Percentiles rank a stretch among this genome's conserved stretches.
These are phyloP conservation scores for Pseudonectria buxi DNA, from an alignment of 2,329 filamentous ascomycete species.

Conservation along the genomic window DNA sequence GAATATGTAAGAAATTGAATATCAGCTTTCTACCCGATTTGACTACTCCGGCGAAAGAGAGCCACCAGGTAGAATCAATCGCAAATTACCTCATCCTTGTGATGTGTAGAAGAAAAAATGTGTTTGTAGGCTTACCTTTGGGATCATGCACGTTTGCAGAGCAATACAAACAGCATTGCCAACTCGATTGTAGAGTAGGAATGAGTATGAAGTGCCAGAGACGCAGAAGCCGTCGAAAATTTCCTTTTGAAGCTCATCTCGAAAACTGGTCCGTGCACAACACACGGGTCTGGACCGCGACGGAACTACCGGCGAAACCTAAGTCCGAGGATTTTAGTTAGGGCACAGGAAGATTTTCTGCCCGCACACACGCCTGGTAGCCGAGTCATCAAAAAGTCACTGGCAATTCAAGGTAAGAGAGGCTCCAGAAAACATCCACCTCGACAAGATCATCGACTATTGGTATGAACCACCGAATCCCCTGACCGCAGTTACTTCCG, in stretches of 20 bases:
- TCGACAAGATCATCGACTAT: constrained; percentile 32
- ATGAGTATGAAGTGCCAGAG: too few species aligned
- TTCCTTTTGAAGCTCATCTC: constrained; percentile 21
- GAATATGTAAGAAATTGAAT: constrained; percentile 99
- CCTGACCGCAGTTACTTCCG: constrained; percentile 19
- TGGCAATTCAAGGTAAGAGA: constrained; percentile 30
- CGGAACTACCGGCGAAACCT: constrained; percentile 18
- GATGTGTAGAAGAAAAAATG: constrained; percentile 4
- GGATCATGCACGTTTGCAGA: neutral
- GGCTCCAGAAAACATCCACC: constrained; percentile 32
- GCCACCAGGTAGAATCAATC: constrained; percentile 85
- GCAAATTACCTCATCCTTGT: constrained; percentile 96
- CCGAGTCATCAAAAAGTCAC: constrained; percentile 36
- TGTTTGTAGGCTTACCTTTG: constrained; percentile 23
- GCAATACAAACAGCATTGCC: too few species aligned
- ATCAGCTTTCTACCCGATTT: constrained; percentile 74
- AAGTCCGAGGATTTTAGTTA: constrained; percentile 31
- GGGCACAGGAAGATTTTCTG: constrained; percentile 36
- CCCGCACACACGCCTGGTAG: constrained; percentile 31
- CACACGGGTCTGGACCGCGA: constrained; percentile 1
- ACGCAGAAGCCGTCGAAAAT: neutral
- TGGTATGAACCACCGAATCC: constrained; percentile 30
- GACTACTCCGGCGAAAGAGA: constrained; percentile 82
- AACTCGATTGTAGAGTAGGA: too few species aligned
- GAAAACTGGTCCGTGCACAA: constrained; percentile 14